Conservation (phyloP, 148 eudicot genomes). For the Persicaria maculosa region DNA sequence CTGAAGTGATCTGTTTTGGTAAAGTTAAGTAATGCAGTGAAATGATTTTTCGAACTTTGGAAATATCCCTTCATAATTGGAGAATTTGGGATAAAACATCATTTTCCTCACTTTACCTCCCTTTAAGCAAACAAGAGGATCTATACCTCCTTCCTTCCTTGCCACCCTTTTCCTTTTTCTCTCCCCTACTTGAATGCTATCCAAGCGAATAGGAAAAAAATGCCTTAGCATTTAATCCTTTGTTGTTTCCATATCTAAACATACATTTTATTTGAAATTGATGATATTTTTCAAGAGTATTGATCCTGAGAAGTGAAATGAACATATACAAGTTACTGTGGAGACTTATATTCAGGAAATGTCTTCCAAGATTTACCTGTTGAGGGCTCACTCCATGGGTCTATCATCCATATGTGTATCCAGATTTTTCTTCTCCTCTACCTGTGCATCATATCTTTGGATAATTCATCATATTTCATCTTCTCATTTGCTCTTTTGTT, state of each 20-base stretch:
- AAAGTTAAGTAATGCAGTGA: neutral
- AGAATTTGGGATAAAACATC: neutral
- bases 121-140: neutral
- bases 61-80: neutral
- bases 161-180: neutral
- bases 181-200: neutral
- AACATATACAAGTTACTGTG: neutral
- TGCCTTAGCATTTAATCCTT: neutral
- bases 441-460: neutral
- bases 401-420: neutral
- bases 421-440: neutral
- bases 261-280: neutral
- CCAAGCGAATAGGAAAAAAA: neutral
- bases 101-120: neutral
- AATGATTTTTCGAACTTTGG: neutral
- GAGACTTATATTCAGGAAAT: neutral
- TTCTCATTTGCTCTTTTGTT: neutral
- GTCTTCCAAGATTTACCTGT: neutral
- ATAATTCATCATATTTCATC: neutral
- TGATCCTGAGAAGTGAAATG: neutral
- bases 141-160: neutral
- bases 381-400: neutral
- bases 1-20: neutral
- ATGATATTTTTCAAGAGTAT: neutral
- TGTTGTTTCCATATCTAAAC: neutral